Conservation (phyloP, 345 rosid species). For the Conringia planisiliqua region DNA sequence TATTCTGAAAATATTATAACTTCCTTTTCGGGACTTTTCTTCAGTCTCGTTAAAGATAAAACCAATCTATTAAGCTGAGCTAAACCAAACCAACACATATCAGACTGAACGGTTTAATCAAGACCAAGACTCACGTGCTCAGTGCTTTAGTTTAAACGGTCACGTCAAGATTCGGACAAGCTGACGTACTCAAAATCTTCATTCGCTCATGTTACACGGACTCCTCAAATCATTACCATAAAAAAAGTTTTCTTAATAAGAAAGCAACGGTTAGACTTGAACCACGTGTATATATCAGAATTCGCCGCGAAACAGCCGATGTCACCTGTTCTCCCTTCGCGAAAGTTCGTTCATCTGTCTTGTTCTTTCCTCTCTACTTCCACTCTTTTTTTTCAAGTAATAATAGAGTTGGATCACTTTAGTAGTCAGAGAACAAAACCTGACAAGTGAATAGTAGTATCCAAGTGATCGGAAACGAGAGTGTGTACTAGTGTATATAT, state of each 20-base stretch:
- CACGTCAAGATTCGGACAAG: constrained; percentile 7
- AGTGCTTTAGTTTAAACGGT: no score
- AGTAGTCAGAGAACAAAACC: neutral
- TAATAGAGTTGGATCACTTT: neutral
- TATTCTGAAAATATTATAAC: neutral
- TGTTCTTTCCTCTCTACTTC: neutral
- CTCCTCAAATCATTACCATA: neutral
- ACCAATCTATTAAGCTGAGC: neutral
- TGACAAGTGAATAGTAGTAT: neutral
- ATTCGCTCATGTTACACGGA: neutral
- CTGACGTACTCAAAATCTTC: neutral
- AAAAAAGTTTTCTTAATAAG: neutral
- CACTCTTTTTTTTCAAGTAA: neutral
- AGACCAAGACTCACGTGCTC: neutral
- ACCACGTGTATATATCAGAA: constrained; percentile 3
- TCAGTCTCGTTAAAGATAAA: neutral
- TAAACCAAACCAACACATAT: neutral
- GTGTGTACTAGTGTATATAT: no score
- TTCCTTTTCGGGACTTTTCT: neutral
- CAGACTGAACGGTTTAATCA: neutral
- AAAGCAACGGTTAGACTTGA: neutral
- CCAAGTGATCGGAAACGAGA: neutral
- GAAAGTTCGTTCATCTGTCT: neutral
- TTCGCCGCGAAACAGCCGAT: constrained; percentile 10
- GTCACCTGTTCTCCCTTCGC: neutral